These are phyloP conservation scores for Ganoderma boninense DNA, from an alignment of 1,284 basidiomycete species.

Conservation along the genomic window DNA sequence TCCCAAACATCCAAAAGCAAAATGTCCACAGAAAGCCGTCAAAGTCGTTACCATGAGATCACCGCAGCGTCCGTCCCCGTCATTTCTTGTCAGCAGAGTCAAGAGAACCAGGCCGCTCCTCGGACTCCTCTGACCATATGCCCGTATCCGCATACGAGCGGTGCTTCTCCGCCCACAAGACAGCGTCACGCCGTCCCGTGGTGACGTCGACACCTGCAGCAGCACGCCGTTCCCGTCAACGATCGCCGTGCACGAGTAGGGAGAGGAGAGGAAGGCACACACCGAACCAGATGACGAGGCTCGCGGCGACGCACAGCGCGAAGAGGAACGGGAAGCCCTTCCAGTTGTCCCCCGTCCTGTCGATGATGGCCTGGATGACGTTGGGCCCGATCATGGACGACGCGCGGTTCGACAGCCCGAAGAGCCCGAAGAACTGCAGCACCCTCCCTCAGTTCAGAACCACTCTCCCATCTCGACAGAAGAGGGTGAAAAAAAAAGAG, in stretches of 20 bases:
- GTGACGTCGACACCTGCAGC: conserved; percentile 64
- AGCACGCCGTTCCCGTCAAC: background rate
- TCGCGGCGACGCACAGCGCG: conserved; percentile 69
- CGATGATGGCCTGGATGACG: conserved; percentile 82
- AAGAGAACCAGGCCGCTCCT: conserved; percentile 5
- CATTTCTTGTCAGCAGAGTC: conserved; percentile 6
- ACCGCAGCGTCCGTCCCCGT: background rate
- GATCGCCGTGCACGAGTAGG: background rate
- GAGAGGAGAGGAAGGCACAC: conserved; percentile 20
- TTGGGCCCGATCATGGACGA: conserved; percentile 85
- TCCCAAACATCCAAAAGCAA: background rate
- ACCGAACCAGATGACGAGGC: conserved; percentile 75
- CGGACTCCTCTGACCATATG: conserved; percentile 33
- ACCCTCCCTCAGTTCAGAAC: background rate
- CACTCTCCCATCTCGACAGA: too few relatives aligned
- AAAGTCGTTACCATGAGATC: background rate
- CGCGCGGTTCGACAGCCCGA: conserved; percentile 84
- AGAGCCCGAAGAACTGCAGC: conserved; percentile 79
- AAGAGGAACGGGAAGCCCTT: conserved; percentile 87
- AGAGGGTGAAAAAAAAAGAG: too few relatives aligned
- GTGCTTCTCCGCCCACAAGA: conserved; percentile 61
- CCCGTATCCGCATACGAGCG: conserved; percentile 40
- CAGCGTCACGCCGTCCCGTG: conserved; percentile 73
- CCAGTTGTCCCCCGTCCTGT: conserved; percentile 77
- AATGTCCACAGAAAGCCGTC: background rate